Evolutionary conservation across 2,329 filamentous ascomycete genomes (phyloP).

Genomic region (Cordyceps militaris): DNA sequence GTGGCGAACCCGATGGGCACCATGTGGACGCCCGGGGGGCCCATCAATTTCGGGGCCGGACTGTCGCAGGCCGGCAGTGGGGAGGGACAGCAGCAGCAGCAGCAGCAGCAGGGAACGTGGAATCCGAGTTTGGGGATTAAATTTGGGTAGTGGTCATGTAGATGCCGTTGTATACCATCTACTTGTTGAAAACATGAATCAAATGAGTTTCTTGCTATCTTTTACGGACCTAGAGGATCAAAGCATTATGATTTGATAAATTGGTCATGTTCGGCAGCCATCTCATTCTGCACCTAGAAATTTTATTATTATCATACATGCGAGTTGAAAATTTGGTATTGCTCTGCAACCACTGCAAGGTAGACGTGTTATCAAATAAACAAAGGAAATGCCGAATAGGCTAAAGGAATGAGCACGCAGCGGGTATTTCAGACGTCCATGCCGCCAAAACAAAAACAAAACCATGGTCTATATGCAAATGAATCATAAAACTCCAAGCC

Average conservation of each 20-base stretch:
- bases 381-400: neutral
- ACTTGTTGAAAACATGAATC: neutral
- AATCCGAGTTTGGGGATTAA: conserved; percentile 52
- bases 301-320: too few species aligned
- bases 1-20: conserved; percentile 25
- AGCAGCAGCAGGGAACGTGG: conserved; percentile 43
- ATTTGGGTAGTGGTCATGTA: conserved; percentile 35
- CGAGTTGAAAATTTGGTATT: neutral
- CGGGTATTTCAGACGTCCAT: neutral
- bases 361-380: neutral
- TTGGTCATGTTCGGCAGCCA: too few species aligned
- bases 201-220: neutral
- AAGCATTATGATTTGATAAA: too few species aligned
- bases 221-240: too few species aligned
- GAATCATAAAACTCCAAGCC: neutral
- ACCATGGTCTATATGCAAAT: neutral
- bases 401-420: neutral
- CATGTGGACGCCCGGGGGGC: conserved; percentile 70
- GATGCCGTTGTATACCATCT: neutral
- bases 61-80: conserved; percentile 19
- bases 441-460: neutral
- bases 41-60: conserved; percentile 58
- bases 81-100: conserved; percentile 19
- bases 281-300: too few species aligned
- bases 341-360: neutral